These are phyloP conservation scores for Beauveria bassiana DNA, from an alignment of 2,329 filamentous ascomycete genomes.

Conservation along the genomic window DNA sequence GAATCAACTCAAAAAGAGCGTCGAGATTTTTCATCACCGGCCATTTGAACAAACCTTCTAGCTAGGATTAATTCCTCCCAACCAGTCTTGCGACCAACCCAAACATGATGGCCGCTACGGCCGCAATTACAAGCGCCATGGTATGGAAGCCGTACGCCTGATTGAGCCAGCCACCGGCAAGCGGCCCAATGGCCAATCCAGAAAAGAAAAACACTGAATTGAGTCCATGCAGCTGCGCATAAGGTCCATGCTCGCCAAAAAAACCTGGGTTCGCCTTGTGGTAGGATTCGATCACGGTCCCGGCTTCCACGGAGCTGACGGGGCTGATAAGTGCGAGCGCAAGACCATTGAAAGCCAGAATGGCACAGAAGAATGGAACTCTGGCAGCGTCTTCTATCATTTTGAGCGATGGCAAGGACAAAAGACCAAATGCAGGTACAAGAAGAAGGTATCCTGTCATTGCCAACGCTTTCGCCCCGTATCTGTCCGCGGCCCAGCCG, in stretches of 20 bases:
- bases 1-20: no score
- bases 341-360: constrained; percentile 1
- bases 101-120: neutral
- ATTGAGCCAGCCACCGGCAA: neutral
- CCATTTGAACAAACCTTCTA: no score
- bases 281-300: constrained; percentile 7
- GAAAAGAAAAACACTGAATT: constrained; percentile 5
- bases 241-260: constrained; percentile 13
- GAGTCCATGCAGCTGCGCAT: constrained; percentile 12
- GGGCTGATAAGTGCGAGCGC: neutral
- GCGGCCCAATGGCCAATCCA: constrained; percentile 9
- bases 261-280: constrained; percentile 10
- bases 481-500: constrained; percentile 7
- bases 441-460: neutral
- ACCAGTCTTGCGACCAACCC: neutral
- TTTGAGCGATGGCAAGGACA: neutral
- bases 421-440: neutral
- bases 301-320: constrained; percentile 9
- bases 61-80: neutral
- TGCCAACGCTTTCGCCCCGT: constrained; percentile 8
- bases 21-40: no score
- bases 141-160: neutral
- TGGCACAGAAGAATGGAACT: neutral
- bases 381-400: neutral
- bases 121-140: neutral